phyloP scores from a whole-genome alignment of 1,284 basidiomycete species.

The Ceratobasidium sp. region DNA sequence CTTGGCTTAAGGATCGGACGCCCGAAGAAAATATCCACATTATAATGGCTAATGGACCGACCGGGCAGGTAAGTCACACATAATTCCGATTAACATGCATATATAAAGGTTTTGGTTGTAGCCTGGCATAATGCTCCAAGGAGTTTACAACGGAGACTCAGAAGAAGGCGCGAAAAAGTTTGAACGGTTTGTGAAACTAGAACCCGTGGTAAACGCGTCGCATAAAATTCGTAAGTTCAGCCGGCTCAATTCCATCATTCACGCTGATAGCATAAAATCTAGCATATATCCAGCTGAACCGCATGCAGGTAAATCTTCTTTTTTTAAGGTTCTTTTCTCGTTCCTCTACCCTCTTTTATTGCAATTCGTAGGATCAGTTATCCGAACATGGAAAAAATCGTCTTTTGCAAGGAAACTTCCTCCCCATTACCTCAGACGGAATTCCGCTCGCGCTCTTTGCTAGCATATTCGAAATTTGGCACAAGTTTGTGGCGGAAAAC shows the following conservation, averaged over 20 bases:
- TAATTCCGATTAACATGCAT: background rate
- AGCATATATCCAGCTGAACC: slow-evolving; percentile 25
- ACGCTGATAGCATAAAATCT: background rate
- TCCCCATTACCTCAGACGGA: background rate
- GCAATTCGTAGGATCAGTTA: slow-evolving; percentile 1
- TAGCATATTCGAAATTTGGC: background rate
- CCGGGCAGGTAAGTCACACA: slow-evolving; percentile 22
- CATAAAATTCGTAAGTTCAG: background rate
- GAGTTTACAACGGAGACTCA: slow-evolving; percentile 4
- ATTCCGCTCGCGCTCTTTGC: slow-evolving; percentile 1
- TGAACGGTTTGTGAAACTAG: slow-evolving; percentile 34
- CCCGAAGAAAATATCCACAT: slow-evolving; percentile 18
- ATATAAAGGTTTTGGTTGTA: background rate
- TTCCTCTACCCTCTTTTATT: background rate
- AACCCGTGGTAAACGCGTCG: slow-evolving; percentile 5
- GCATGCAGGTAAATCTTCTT: background rate
- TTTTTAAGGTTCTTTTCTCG: background rate
- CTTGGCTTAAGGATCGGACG: slow-evolving; percentile 27
- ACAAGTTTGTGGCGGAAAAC: slow-evolving; percentile 11
- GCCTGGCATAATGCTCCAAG: slow-evolving; percentile 21
- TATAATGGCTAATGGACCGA: background rate
- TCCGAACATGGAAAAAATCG: background rate
- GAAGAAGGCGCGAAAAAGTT: slow-evolving; percentile 32
- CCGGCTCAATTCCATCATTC: background rate
- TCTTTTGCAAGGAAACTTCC: slow-evolving; percentile 15